These are phyloP conservation scores for Phlyctochytrium arcticum DNA, from an alignment of 192 early-diverging fungal genomes.

Conservation along the genomic window DNA sequence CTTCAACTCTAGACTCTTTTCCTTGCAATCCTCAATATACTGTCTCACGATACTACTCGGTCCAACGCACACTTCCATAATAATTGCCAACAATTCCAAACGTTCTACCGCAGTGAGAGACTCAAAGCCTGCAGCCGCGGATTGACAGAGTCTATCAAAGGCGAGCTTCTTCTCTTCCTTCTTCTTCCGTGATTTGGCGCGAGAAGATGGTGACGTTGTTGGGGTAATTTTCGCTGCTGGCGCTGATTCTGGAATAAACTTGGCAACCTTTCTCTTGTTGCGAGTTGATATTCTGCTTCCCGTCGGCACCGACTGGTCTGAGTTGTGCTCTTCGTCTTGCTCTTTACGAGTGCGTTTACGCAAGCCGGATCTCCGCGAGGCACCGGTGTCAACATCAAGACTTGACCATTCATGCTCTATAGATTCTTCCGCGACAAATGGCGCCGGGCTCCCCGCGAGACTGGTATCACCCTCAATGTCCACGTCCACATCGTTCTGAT, in stretches of 20 bases:
- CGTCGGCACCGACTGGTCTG: neutral
- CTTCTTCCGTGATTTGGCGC: neutral
- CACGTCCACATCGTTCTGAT: constrained; percentile 1
- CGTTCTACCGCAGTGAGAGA: constrained; percentile 31
- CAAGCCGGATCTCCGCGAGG: neutral
- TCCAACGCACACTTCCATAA: constrained; percentile 52
- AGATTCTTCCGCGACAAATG: neutral
- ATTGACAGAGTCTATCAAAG: constrained; percentile 22
- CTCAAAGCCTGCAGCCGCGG: constrained; percentile 38
- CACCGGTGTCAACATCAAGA: neutral
- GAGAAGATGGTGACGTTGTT: too few species aligned
- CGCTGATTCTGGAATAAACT: neutral
- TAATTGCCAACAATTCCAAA: constrained; percentile 61
- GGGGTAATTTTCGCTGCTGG: neutral
- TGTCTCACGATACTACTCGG: constrained; percentile 52
- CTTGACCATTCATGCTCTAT: neutral
- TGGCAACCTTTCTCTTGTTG: neutral
- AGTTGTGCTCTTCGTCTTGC: constrained; percentile 1
- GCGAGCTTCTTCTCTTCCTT: constrained; percentile 2
- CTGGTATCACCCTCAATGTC: constrained; percentile 3
- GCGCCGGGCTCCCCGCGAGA: neutral
- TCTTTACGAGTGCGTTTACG: constrained; percentile 15
- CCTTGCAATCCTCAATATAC: constrained; percentile 71
- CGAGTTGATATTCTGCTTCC: neutral
- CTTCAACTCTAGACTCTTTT: constrained; percentile 64